Conservation (phyloP, 2,329 filamentous ascomycete species). For the Celoporthe dispersa region DNA sequence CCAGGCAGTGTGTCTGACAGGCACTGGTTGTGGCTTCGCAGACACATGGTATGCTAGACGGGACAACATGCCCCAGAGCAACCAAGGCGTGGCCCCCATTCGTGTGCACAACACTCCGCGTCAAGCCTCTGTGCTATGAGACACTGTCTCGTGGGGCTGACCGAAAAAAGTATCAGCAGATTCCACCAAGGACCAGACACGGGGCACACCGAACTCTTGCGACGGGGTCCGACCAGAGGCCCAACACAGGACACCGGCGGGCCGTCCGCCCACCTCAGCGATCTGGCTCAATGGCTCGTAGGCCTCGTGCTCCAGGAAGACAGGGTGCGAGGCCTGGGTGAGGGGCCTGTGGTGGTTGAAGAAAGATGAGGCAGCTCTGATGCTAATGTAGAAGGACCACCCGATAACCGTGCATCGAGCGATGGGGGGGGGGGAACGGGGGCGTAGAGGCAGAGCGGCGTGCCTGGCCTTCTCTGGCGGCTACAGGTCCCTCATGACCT, state of each 20-base stretch:
- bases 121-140: neutral
- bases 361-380: too few species aligned
- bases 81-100: too few species aligned
- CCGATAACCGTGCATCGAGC: neutral
- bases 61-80: neutral
- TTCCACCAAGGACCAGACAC: neutral
- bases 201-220: neutral
- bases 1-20: neutral
- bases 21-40: neutral
- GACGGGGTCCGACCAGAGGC: neutral
- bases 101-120: too few species aligned
- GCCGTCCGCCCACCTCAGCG: neutral
- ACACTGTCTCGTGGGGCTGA: neutral
- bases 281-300: neutral
- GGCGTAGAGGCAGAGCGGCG: neutral
- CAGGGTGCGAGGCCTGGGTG: neutral
- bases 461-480: neutral
- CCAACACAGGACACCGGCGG: neutral
- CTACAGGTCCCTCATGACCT: constrained; percentile 66
- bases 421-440: too few species aligned
- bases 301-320: too few species aligned
- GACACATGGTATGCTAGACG: neutral
- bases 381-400: neutral
- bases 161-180: neutral
- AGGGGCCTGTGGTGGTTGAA: neutral